These are phyloP conservation scores for Annulohypoxylon stygium DNA, from an alignment of 495 filamentous ascomycete genomes.

Conservation along the genomic window DNA sequence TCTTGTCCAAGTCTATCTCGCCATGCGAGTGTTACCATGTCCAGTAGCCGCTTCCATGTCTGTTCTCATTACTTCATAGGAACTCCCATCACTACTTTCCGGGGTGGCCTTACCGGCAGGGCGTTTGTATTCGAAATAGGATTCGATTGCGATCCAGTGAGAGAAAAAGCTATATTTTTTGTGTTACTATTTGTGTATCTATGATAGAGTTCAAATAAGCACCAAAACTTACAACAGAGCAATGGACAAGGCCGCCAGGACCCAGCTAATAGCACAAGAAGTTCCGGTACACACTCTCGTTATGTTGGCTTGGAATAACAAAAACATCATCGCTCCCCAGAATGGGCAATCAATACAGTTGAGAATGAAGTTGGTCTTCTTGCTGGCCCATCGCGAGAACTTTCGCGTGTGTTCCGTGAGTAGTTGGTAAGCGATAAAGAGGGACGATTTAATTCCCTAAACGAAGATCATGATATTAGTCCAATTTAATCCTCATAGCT, in stretches of 20 bases:
- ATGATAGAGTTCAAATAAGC: background rate
- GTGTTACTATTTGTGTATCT: background rate
- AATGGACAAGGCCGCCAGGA: constrained; percentile 8
- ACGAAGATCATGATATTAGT: background rate
- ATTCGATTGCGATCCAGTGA: constrained; percentile 2
- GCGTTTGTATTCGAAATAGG: constrained; percentile 21
- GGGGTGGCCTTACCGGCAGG: background rate
- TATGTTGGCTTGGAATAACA: constrained; percentile 30
- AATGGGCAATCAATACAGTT: constrained; percentile 53
- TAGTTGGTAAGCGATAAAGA: constrained; percentile 55
- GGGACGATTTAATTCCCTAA: constrained; percentile 52
- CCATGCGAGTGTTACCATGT: background rate
- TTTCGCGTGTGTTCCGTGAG: constrained; percentile 43
- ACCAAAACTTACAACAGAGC: constrained; percentile 13
- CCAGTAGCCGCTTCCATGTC: background rate
- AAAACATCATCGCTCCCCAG: constrained; percentile 53
- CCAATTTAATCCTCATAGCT: background rate
- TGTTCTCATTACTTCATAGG: background rate
- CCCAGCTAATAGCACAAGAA: constrained; percentile 24
- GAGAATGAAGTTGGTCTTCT: constrained; percentile 51
- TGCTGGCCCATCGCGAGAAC: constrained; percentile 52
- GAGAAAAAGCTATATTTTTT: background rate
- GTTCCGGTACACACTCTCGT: constrained; percentile 4
- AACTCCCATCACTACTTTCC: background rate
- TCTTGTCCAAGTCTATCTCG: background rate